Evolutionary conservation across 805 yeast genomes (phyloP).

Genomic region (Nakazawaea ishiwadae): DNA sequence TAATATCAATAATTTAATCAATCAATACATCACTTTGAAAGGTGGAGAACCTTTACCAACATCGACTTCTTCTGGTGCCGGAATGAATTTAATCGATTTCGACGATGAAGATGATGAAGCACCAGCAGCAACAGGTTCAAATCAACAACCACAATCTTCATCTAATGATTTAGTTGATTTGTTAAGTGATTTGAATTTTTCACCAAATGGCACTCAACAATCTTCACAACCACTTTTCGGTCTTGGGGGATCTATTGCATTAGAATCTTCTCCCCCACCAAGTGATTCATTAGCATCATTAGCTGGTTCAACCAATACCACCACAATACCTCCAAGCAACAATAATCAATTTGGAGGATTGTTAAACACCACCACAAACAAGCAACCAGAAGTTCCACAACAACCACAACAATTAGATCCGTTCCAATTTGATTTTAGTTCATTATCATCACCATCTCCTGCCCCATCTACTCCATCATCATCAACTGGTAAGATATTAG

Average conservation of each 20-base stretch:
- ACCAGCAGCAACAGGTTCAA: slow-evolving; percentile 11
- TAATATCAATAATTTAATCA: slow-evolving; percentile 61
- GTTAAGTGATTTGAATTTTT: slow-evolving; percentile 50
- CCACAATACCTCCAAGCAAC: slow-evolving; percentile 2
- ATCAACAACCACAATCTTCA: slow-evolving; percentile 21
- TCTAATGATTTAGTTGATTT: slow-evolving; percentile 57
- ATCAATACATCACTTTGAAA: slow-evolving; percentile 62
- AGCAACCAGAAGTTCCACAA: slow-evolving; percentile 8
- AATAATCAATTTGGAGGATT: slow-evolving; percentile 1
- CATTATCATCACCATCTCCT: slow-evolving; percentile 1
- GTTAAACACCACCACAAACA: background rate
- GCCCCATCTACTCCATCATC: slow-evolving; percentile 1
- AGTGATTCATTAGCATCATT: slow-evolving; percentile 11
- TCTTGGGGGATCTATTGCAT: slow-evolving; percentile 24
- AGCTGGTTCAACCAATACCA: background rate
- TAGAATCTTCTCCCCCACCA: slow-evolving; percentile 26
- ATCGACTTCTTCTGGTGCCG: slow-evolving; percentile 30
- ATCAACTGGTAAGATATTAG: slow-evolving; percentile 13
- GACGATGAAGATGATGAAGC: slow-evolving; percentile 45
- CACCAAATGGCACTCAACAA: slow-evolving; percentile 43
- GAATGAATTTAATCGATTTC: slow-evolving; percentile 60
- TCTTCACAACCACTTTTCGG: slow-evolving; percentile 30
- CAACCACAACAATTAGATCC: slow-evolving; percentile 27
- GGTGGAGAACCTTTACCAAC: slow-evolving; percentile 40
- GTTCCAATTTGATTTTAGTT: slow-evolving; percentile 27